Evolutionary conservation across 2,329 filamentous ascomycete genomes (phyloP).

Genomic region (Fusarium longipes): DNA sequence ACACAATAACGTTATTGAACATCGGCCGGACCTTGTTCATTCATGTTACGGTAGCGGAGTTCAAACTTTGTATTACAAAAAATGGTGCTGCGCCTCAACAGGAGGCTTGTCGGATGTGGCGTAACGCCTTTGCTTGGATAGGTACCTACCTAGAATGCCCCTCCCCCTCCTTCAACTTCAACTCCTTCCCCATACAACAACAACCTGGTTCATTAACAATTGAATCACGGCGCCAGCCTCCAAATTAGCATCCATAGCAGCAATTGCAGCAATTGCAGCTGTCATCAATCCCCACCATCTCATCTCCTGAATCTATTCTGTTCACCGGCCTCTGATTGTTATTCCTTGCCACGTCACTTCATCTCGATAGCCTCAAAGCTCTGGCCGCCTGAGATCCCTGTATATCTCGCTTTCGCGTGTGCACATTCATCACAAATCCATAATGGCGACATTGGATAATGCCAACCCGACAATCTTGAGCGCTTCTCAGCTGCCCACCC

Average conservation of each 20-base stretch:
- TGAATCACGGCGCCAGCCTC: slow-evolving; percentile 12
- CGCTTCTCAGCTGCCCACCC: slow-evolving; percentile 86
- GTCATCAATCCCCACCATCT: slow-evolving; percentile 37
- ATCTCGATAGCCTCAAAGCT: slow-evolving; percentile 22
- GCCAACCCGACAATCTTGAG: slow-evolving; percentile 95
- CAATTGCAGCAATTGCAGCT: slow-evolving; percentile 13
- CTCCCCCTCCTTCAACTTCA: slow-evolving; percentile 36
- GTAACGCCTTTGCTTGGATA: slow-evolving; percentile 16
- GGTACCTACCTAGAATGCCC: too few species aligned
- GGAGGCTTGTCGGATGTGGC: slow-evolving; percentile 42
- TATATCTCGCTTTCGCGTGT: slow-evolving; percentile 15
- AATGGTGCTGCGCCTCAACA: slow-evolving; percentile 40
- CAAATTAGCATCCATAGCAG: slow-evolving; percentile 34
- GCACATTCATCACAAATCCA: slow-evolving; percentile 8
- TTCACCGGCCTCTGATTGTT: slow-evolving; percentile 1
- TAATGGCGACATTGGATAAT: slow-evolving; percentile 67
- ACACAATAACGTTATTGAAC: background rate
- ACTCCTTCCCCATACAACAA: slow-evolving; percentile 32
- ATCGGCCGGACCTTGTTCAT: slow-evolving; percentile 17
- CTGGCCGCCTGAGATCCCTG: slow-evolving; percentile 26
- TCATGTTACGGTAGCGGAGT: background rate
- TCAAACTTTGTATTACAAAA: background rate
- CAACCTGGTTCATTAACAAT: slow-evolving; percentile 33
- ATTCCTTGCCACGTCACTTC: slow-evolving; percentile 16
- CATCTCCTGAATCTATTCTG: slow-evolving; percentile 22